Evolutionary conservation across 139 green algal species (phyloP).

Genomic region (Bryopsis sp.): DNA sequence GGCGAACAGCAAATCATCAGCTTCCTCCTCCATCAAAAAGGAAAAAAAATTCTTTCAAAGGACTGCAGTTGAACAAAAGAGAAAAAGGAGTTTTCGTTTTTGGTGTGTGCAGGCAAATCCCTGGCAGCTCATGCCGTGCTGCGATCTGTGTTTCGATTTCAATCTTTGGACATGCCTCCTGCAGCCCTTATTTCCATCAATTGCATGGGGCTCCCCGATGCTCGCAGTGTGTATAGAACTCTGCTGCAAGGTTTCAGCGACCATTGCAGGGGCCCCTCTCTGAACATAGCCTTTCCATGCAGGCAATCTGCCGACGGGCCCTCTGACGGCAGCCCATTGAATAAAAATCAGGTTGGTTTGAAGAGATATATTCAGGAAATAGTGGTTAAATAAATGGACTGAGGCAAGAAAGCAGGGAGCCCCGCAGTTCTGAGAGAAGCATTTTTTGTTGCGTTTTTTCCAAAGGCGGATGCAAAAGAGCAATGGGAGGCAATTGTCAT

Average conservation of each 20-base stretch:
- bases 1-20: neutral
- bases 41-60: neutral
- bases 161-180: neutral
- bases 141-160: neutral
- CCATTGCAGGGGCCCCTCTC: neutral
- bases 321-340: neutral
- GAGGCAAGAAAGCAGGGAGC: too few relatives aligned
- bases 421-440: too few relatives aligned
- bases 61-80: too few relatives aligned
- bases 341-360: neutral
- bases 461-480: too few relatives aligned
- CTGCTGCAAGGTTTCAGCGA: constrained; percentile 17
- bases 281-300: neutral
- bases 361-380: too few relatives aligned
- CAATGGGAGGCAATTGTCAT: neutral
- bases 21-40: neutral
- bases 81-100: neutral
- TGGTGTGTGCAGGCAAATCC: constrained; percentile 22
- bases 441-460: too few relatives aligned
- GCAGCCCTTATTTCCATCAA: constrained; percentile 45
- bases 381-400: too few relatives aligned
- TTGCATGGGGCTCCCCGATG: constrained; percentile 39
- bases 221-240: constrained; percentile 19
- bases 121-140: constrained; percentile 37
- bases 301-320: neutral